These are phyloP conservation scores for Cucumis sativus DNA, from an alignment of 306 rosid genomes.

Conservation along the genomic window DNA sequence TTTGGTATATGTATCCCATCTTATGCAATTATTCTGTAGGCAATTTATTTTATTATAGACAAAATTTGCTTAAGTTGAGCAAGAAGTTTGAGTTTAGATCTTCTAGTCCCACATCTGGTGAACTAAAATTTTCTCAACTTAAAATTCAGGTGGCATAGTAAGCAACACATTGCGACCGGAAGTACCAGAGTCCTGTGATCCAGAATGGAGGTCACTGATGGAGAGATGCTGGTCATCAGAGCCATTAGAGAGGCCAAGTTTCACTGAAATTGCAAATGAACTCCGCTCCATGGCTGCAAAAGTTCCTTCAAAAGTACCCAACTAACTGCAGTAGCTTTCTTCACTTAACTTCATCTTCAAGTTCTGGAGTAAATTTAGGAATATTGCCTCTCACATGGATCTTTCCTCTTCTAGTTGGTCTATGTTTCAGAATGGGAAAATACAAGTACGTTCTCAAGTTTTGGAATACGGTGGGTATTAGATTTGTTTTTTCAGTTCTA, in stretches of 20 bases:
- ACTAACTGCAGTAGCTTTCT: constrained; percentile 39
- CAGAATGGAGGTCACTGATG: constrained; percentile 69
- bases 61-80: background rate
- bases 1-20: background rate
- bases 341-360: constrained; percentile 11
- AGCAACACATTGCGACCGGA: constrained; percentile 81
- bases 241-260: constrained; percentile 71
- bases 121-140: background rate
- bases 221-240: constrained; percentile 86
- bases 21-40: background rate
- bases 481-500: background rate
- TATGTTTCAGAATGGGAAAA: background rate
- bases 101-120: background rate
- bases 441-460: background rate
- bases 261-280: constrained; percentile 58
- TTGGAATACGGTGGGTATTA: background rate
- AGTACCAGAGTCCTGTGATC: constrained; percentile 57
- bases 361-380: constrained; percentile 28
- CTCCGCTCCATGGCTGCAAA: constrained; percentile 61
- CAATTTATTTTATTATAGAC: background rate
- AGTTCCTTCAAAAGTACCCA: constrained; percentile 55
- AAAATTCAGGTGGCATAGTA: constrained; percentile 72
- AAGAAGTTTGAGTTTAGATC: too few species aligned
- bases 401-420: background rate
- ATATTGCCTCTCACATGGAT: background rate